These are phyloP conservation scores for Penicillium diatomitis DNA, from an alignment of 495 filamentous ascomycete genomes.

Conservation along the genomic window DNA sequence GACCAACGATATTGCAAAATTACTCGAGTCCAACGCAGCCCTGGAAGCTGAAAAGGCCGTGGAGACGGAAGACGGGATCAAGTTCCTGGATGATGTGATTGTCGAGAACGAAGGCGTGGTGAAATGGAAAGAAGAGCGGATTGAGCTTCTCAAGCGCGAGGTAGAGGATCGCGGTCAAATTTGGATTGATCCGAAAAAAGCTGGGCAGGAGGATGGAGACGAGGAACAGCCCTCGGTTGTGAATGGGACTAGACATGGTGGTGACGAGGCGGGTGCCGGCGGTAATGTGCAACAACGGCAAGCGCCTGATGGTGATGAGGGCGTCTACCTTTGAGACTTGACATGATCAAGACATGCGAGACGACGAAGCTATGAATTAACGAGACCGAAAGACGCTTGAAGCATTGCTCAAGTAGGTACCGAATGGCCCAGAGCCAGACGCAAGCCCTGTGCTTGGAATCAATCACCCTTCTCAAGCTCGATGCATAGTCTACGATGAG, in stretches of 20 bases:
- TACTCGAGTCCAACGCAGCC: constrained; percentile 34
- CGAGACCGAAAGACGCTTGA: neutral
- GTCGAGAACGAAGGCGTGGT: constrained; percentile 71
- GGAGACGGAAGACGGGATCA: constrained; percentile 61
- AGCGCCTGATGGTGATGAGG: constrained; percentile 39
- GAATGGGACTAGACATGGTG: constrained; percentile 27
- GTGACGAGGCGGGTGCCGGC: constrained; percentile 14
- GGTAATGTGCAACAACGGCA: neutral
- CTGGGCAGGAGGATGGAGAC: constrained; percentile 6
- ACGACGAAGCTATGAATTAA: neutral
- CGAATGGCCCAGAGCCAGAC: too few species aligned
- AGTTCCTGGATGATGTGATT: constrained; percentile 31
- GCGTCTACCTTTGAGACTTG: constrained; percentile 51
- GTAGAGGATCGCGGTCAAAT: constrained; percentile 63
- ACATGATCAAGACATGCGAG: neutral
- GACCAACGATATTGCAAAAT: constrained; percentile 72
- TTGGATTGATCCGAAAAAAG: constrained; percentile 51
- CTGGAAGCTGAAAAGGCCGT: constrained; percentile 41
- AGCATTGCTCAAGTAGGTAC: too few species aligned
- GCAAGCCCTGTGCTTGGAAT: too few species aligned
- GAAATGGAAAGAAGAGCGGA: constrained; percentile 59
- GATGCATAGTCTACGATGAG: too few species aligned
- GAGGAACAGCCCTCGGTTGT: constrained; percentile 6
- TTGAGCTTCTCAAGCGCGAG: constrained; percentile 59
- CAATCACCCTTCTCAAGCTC: too few species aligned